phyloP scores from a whole-genome alignment of 805 yeast species.

The Cyberlindnera samutprakarnensis region DNA sequence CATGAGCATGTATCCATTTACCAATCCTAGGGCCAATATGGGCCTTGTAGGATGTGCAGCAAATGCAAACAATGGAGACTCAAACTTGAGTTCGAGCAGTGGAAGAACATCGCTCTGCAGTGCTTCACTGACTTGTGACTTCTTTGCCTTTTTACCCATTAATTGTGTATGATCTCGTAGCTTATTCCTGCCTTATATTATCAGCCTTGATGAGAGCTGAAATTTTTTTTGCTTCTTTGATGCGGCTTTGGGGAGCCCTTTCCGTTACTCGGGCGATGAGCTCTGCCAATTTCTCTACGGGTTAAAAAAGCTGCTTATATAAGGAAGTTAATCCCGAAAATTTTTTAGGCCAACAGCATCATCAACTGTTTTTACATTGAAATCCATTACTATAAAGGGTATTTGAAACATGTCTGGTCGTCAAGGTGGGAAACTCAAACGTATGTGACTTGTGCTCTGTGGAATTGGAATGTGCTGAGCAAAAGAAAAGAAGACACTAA shows the following conservation, averaged over 20 bases:
- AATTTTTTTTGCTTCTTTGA: too few relatives aligned
- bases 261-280: too few relatives aligned
- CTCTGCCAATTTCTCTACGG: too few relatives aligned
- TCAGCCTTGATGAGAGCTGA: too few relatives aligned
- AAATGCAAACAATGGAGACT: constrained; percentile 66
- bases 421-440: constrained; percentile 97
- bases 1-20: constrained; percentile 69
- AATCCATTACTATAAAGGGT: too few relatives aligned
- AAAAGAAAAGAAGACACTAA: neutral
- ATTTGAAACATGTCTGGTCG: constrained; percentile 96
- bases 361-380: too few relatives aligned
- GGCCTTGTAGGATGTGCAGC: constrained; percentile 75
- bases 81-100: constrained; percentile 29
- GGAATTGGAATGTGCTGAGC: neutral
- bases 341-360: too few relatives aligned
- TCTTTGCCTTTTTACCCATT: constrained; percentile 13
- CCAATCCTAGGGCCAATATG: constrained; percentile 63
- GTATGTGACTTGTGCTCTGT: constrained; percentile 29
- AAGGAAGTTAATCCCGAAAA: too few relatives aligned
- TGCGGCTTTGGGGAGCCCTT: too few relatives aligned
- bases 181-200: too few relatives aligned
- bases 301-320: too few relatives aligned
- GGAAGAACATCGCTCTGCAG: constrained; percentile 22
- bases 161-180: neutral
- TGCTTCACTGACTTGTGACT: constrained; percentile 9